Evolutionary conservation across 2,329 filamentous ascomycete species (phyloP).

Genomic region (Drechmeria coniospora): DNA sequence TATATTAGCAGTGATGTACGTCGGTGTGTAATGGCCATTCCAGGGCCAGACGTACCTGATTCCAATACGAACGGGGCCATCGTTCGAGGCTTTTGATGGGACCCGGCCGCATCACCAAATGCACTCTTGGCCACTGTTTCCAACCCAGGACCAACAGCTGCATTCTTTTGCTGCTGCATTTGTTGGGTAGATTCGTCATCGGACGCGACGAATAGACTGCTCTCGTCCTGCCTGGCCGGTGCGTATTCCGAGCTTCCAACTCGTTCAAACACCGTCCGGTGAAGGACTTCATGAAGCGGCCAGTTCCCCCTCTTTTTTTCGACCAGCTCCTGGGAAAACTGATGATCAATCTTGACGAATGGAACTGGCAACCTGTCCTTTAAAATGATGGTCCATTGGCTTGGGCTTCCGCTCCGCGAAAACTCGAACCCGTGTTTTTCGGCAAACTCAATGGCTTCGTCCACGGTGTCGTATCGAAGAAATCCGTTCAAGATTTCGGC

Average conservation of each 20-base stretch:
- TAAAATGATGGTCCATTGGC: too few relatives aligned
- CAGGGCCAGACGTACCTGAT: too few relatives aligned
- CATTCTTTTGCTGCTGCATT: too few relatives aligned
- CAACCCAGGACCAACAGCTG: too few relatives aligned
- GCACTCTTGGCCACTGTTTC: too few relatives aligned
- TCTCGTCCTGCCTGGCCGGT: background rate
- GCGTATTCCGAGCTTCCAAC: background rate
- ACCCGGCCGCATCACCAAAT: too few relatives aligned
- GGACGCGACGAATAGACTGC: constrained; percentile 15
- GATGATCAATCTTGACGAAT: constrained; percentile 35
- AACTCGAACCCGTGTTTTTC: constrained; percentile 42
- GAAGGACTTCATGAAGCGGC: constrained; percentile 39
- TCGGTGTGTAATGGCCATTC: too few relatives aligned
- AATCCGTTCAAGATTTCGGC: constrained; percentile 38
- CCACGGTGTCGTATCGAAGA: constrained; percentile 51
- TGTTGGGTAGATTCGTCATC: background rate
- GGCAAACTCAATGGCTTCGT: constrained; percentile 51
- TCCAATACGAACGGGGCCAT: too few relatives aligned
- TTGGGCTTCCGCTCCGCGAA: constrained; percentile 19
- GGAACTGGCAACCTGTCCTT: constrained; percentile 27
- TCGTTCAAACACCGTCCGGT: constrained; percentile 33
- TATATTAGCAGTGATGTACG: too few relatives aligned
- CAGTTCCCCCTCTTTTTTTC: constrained; percentile 41
- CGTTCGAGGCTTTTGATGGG: too few relatives aligned
- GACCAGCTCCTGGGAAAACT: constrained; percentile 40